Conservation (phyloP, 176 grass and related monocot species). For the Aechmea fasciata region DNA sequence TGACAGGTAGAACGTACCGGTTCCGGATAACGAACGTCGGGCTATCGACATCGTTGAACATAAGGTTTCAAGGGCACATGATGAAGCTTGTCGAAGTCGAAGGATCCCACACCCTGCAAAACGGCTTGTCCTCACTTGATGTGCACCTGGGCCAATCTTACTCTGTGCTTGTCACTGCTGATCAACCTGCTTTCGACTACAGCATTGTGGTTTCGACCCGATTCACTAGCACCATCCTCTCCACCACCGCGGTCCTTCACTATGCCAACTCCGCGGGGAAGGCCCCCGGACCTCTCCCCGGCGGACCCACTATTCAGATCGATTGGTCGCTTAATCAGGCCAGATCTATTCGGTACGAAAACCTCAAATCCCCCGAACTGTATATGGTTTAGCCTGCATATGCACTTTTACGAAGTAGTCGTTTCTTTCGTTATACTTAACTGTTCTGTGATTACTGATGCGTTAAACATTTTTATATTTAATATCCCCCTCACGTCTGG, state of each 20-base stretch:
- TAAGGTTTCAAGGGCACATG: slow-evolving; percentile 79
- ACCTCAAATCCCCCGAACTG: too few species aligned
- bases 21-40: slow-evolving; percentile 84
- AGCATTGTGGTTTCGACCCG: slow-evolving; percentile 69
- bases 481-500: too few species aligned
- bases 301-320: slow-evolving; percentile 58
- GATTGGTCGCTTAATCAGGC: slow-evolving; percentile 87
- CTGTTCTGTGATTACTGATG: too few species aligned
- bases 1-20: slow-evolving; percentile 58
- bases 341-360: slow-evolving; percentile 49
- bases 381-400: too few species aligned
- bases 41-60: slow-evolving; percentile 55
- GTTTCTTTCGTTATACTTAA: too few species aligned
- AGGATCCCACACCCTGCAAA: slow-evolving; percentile 75
- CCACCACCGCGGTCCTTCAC: slow-evolving; percentile 46
- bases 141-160: slow-evolving; percentile 88
- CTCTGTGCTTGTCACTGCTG: slow-evolving; percentile 66
- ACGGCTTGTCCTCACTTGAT: slow-evolving; percentile 65
- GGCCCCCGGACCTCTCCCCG: slow-evolving; percentile 28
- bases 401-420: too few species aligned
- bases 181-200: slow-evolving; percentile 66
- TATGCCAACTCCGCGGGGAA: slow-evolving; percentile 60
- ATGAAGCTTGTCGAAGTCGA: slow-evolving; percentile 90
- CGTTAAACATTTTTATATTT: too few species aligned
- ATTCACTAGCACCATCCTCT: slow-evolving; percentile 50